phyloP scores from a whole-genome alignment of 768 basidiomycete genomes.

The Mycena crocata region DNA sequence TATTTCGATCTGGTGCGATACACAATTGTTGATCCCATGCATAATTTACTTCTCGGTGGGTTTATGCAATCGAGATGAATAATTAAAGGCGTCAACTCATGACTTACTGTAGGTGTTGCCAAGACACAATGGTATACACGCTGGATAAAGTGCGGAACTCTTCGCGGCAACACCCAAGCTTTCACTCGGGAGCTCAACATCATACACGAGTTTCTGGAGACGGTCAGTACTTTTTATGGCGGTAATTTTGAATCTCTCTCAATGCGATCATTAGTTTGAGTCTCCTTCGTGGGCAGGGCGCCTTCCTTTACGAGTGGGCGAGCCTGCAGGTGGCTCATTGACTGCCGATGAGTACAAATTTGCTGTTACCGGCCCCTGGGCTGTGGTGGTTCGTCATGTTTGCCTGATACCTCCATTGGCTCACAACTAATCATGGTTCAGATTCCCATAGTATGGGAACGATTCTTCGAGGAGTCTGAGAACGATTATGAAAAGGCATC shows the following conservation, averaged over 20 bases:
- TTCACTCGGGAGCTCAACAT: background rate
- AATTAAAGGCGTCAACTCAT: too few species aligned
- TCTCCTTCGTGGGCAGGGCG: background rate
- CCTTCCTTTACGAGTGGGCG: conserved; percentile 15
- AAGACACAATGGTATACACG: conserved; percentile 18
- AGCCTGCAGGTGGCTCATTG: conserved; percentile 31
- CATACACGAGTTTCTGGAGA: background rate
- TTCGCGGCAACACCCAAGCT: background rate
- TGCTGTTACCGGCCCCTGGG: conserved; percentile 20
- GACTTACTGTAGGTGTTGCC: conserved; percentile 20
- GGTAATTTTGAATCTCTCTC: background rate
- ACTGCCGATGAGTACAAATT: conserved; percentile 41
- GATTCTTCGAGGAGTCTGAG: background rate
- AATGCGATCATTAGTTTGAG: background rate
- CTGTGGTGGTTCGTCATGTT: conserved; percentile 23
- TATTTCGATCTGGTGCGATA: conserved; percentile 1
- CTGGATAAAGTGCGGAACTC: background rate
- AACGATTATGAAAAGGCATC: background rate
- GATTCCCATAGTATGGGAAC: conserved; percentile 32
- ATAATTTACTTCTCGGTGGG: conserved; percentile 1
- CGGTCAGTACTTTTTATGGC: background rate
- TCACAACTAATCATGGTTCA: background rate
- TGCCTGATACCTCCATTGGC: too few species aligned
- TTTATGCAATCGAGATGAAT: background rate
- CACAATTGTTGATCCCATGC: conserved; percentile 1